Evolutionary conservation across 768 basidiomycete species (phyloP).

Genomic region (Xerocomus spinulosus): DNA sequence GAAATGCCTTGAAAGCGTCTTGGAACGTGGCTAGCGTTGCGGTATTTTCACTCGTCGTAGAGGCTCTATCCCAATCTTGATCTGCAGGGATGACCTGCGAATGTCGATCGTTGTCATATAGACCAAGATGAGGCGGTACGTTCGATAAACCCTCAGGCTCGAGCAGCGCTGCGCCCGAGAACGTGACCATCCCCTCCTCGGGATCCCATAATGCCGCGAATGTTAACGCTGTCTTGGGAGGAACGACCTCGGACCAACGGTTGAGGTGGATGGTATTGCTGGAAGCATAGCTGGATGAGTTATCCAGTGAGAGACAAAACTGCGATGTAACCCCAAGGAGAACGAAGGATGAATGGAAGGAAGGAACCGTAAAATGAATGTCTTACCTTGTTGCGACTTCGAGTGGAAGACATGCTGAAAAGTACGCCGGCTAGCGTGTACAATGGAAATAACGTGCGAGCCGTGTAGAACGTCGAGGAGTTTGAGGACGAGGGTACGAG

Average conservation of each 20-base stretch:
- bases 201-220: slow-evolving; percentile 61
- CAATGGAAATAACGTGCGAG: not conserved
- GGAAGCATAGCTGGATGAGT: slow-evolving; percentile 6
- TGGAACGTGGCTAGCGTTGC: slow-evolving; percentile 25
- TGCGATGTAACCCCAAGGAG: not conserved
- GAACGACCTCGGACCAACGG: slow-evolving; percentile 56
- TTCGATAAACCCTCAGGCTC: slow-evolving; percentile 22
- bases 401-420: slow-evolving; percentile 13
- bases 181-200: slow-evolving; percentile 52
- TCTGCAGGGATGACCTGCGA: slow-evolving; percentile 13
- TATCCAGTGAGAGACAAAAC: slow-evolving; percentile 25
- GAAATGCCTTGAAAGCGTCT: slow-evolving; percentile 27
- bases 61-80: slow-evolving; percentile 8
- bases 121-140: slow-evolving; percentile 5
- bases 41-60: slow-evolving; percentile 16
- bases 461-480: not conserved
- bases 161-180: slow-evolving; percentile 48
- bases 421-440: not conserved
- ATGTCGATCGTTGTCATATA: slow-evolving; percentile 16
- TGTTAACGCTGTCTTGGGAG: slow-evolving; percentile 50
- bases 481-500: not conserved
- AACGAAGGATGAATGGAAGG: not conserved
- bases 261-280: slow-evolving; percentile 14
- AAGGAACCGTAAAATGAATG: not conserved
- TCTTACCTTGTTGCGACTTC: slow-evolving; percentile 23